Percentiles rank a stretch among this genome's conserved stretches.
Conservation (phyloP, 176 grass and related monocot genomes). For the Carex littledalei region DNA sequence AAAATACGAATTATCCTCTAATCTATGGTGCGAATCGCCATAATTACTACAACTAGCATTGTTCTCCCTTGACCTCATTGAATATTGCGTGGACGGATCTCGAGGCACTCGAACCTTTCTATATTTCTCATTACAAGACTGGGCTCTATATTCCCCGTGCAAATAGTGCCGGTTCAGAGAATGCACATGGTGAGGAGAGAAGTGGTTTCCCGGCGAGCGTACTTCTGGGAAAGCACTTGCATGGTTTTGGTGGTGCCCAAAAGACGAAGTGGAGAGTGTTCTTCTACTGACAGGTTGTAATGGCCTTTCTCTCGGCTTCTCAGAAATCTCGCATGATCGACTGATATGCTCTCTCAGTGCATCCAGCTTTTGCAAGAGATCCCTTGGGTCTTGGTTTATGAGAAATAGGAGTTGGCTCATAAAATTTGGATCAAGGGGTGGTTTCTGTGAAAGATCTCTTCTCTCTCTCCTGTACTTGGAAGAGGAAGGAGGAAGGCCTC, state of each 20-base stretch:
- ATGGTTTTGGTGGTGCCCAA: slow-evolving; percentile 15
- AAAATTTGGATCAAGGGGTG: slow-evolving; percentile 42
- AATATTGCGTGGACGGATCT: slow-evolving; percentile 36
- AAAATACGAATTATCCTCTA: slow-evolving; percentile 45
- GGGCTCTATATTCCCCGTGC: slow-evolving; percentile 22
- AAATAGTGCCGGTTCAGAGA: slow-evolving; percentile 14
- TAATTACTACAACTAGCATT: slow-evolving; percentile 34
- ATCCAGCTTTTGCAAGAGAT: slow-evolving; percentile 83
- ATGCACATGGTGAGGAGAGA: slow-evolving; percentile 16
- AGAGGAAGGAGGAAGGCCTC: slow-evolving; percentile 1
- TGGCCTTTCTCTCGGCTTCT: slow-evolving; percentile 32
- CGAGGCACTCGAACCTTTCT: slow-evolving; percentile 14
- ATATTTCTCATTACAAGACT: slow-evolving; percentile 32
- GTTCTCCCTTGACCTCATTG: slow-evolving; percentile 41
- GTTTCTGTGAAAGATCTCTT: slow-evolving; percentile 26
- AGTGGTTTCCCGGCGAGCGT: slow-evolving; percentile 28
- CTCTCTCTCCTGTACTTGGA: slow-evolving; percentile 15
- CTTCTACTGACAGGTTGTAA: slow-evolving; percentile 23
- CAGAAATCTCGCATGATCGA: slow-evolving; percentile 48
- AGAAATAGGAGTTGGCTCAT: slow-evolving; percentile 37
- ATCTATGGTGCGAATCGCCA: slow-evolving; percentile 29
- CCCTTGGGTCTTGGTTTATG: slow-evolving; percentile 53
- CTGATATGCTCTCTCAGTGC: slow-evolving; percentile 79
- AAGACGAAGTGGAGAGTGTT: slow-evolving; percentile 27
- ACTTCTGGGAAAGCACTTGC: slow-evolving; percentile 14